Percentiles rank a stretch among this genome's conserved stretches.
These are phyloP conservation scores for Circinella umbellata DNA, from an alignment of 371 early-diverging fungal genomes.

Conservation along the genomic window DNA sequence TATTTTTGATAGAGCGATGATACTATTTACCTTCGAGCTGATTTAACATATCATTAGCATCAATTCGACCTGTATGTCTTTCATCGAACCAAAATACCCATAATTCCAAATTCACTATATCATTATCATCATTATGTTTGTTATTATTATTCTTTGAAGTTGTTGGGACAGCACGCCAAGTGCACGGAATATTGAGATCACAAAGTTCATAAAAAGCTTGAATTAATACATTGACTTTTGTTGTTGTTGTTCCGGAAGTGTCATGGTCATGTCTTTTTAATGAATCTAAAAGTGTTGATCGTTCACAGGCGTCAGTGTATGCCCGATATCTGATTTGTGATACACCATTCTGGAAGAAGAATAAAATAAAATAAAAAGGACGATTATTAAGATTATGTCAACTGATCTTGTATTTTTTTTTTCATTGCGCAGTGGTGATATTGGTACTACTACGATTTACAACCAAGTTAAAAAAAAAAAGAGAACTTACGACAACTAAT, in stretches of 20 bases:
- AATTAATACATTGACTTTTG: conserved; percentile 22
- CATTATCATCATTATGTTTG: conserved; percentile 7
- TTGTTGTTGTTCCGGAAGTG: neutral
- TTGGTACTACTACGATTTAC: neutral
- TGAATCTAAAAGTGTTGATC: conserved; percentile 25
- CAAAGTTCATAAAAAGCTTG: conserved; percentile 36
- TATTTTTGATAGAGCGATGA: too few relatives aligned
- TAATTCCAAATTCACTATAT: conserved; percentile 30
- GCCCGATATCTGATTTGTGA: conserved; percentile 55
- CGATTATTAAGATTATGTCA: neutral
- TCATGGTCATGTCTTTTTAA: conserved; percentile 24
- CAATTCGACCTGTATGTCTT: conserved; percentile 47
- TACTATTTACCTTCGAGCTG: conserved; percentile 39
- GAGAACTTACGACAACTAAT: conserved; percentile 46
- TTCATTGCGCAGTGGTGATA: too few relatives aligned
- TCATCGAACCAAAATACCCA: conserved; percentile 62
- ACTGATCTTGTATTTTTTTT: too few relatives aligned
- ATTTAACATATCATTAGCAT: conserved; percentile 33
- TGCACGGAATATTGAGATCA: conserved; percentile 33
- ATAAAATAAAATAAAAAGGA: neutral
- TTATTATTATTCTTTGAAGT: conserved; percentile 7
- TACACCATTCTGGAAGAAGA: conserved; percentile 43
- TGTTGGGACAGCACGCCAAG: conserved; percentile 29
- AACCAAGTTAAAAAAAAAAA: neutral
- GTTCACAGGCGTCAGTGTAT: conserved; percentile 35